phyloP scores from a whole-genome alignment of 305 asterid species.

The Fraxinus paxiana region DNA sequence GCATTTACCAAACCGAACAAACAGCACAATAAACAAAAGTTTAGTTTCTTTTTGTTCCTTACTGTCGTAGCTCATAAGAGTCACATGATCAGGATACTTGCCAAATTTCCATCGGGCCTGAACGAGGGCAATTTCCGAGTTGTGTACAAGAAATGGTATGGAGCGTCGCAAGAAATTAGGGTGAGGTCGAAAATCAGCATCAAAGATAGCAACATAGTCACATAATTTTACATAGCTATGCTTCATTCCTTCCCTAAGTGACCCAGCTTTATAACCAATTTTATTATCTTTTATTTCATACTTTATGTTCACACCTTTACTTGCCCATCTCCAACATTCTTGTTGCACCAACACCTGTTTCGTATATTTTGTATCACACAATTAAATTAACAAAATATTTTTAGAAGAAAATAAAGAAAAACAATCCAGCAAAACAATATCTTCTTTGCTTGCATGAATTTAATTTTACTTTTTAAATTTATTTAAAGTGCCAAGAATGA shows the following conservation, averaged over 20 bases:
- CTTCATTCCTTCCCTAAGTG: not conserved
- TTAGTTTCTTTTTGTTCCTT: not conserved
- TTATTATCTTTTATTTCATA: not conserved
- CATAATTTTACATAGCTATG: not conserved
- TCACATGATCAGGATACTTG: slow-evolving; percentile 21
- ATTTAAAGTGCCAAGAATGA: not conserved
- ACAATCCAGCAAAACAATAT: not conserved
- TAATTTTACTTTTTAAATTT: not conserved
- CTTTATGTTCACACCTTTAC: not conserved
- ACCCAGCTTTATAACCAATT: not conserved
- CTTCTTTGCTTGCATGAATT: not conserved
- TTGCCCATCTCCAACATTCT: not conserved
- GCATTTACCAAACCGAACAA: not conserved
- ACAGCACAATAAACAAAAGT: not conserved
- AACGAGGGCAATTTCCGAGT: not conserved
- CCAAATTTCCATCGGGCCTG: slow-evolving; percentile 42
- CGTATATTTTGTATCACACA: not conserved
- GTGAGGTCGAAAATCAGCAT: not conserved
- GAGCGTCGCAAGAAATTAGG: not conserved
- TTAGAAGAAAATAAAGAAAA: not conserved
- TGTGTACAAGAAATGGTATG: not conserved
- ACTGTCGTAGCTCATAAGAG: not conserved
- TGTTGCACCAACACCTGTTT: not conserved
- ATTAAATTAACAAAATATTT: not conserved
- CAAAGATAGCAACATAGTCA: not conserved